Evolutionary conservation across 2,329 filamentous ascomycete genomes (phyloP).

Genomic region (Leptographium flavum): DNA sequence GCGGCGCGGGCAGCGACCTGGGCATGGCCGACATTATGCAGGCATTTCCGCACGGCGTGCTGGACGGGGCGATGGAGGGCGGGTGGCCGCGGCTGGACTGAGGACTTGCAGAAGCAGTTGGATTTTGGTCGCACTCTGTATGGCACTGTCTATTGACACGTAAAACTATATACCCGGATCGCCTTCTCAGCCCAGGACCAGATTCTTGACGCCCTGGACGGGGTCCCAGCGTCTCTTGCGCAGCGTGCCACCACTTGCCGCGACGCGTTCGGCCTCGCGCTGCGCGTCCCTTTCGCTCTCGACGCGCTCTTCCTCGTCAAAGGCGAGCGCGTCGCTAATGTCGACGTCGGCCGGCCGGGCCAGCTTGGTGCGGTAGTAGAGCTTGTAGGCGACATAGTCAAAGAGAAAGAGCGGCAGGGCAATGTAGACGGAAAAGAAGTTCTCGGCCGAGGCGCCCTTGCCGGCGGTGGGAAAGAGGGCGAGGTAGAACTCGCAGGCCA

Average conservation of each 20-base stretch:
- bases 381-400: slow-evolving; percentile 51
- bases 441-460: slow-evolving; percentile 44
- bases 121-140: too few species aligned
- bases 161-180: not conserved
- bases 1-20: not conserved
- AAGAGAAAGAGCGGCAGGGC: slow-evolving; percentile 28
- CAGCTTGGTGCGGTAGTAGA: slow-evolving; percentile 29
- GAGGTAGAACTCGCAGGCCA: slow-evolving; percentile 42
- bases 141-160: too few species aligned
- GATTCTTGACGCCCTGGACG: not conserved
- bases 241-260: not conserved
- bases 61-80: not conserved
- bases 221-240: not conserved
- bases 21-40: slow-evolving; percentile 1
- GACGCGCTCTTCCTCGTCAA: slow-evolving; percentile 3
- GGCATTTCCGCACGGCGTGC: slow-evolving; percentile 1
- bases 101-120: not conserved
- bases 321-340: slow-evolving; percentile 6
- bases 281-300: not conserved
- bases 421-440: slow-evolving; percentile 45
- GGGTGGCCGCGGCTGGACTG: slow-evolving; percentile 1
- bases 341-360: slow-evolving; percentile 38
- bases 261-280: not conserved
- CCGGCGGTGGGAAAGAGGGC: slow-evolving; percentile 29
- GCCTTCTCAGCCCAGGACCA: not conserved